Evolutionary conservation across 140 eudicot species (phyloP).

Genomic region (Erigeron philadelphicus): DNA sequence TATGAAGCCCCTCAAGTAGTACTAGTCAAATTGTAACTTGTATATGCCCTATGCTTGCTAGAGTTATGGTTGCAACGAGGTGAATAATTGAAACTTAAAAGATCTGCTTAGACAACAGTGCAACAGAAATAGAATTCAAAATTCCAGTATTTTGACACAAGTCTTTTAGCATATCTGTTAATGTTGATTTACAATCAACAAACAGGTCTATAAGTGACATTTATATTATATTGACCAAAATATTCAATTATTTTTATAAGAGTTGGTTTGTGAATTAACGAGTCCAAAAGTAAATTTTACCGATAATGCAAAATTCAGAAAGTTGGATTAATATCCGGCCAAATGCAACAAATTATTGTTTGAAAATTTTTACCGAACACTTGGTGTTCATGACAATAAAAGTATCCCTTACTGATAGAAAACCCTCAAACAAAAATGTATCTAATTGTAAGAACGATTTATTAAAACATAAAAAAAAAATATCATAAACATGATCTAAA

Average conservation of each 20-base stretch:
- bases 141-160: slow-evolving; percentile 1
- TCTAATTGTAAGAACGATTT: too few species aligned
- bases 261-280: background rate
- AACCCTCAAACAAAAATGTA: too few species aligned
- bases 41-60: slow-evolving; percentile 5
- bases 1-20: slow-evolving; percentile 71
- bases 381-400: too few species aligned
- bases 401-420: too few species aligned
- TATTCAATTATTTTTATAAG: background rate
- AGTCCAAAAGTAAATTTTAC: background rate
- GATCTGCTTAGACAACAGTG: background rate
- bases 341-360: too few species aligned
- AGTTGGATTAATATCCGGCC: too few species aligned
- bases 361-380: too few species aligned
- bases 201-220: background rate
- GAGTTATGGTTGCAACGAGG: background rate
- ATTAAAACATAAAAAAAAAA: too few species aligned
- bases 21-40: slow-evolving; percentile 11
- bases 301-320: too few species aligned
- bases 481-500: too few species aligned
- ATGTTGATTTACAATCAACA: slow-evolving; percentile 10
- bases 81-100: background rate
- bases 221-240: background rate
- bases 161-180: slow-evolving; percentile 1
- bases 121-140: background rate